These are phyloP conservation scores for Fomitopsis palustris DNA, from an alignment of 1,284 basidiomycete species.

Conservation along the genomic window DNA sequence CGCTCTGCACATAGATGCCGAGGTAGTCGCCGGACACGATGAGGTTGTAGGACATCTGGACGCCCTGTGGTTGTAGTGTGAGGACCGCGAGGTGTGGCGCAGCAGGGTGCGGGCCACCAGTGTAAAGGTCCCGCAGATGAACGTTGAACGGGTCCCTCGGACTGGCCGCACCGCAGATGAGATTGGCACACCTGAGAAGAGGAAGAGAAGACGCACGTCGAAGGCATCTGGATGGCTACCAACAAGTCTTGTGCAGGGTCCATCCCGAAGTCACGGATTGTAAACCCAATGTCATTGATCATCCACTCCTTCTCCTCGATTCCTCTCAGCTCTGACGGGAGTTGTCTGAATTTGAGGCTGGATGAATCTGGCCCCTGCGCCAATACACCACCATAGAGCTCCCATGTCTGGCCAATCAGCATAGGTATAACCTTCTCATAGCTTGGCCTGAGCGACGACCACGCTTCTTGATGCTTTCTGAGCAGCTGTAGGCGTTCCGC, in stretches of 20 bases:
- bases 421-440: conserved; percentile 35
- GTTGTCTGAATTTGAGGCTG: conserved; percentile 41
- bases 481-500: conserved; percentile 41
- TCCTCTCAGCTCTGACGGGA: conserved; percentile 45
- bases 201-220: conserved; percentile 4
- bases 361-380: conserved; percentile 37
- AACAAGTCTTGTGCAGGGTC: conserved; percentile 62
- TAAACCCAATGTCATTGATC: conserved; percentile 34
- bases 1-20: conserved; percentile 19
- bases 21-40: conserved; percentile 47
- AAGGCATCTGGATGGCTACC: conserved; percentile 41
- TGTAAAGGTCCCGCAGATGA: conserved; percentile 45
- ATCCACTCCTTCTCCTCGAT: conserved; percentile 49
- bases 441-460: conserved; percentile 42
- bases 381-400: conserved; percentile 58
- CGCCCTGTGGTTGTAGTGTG: conserved; percentile 18
- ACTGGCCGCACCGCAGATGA: conserved; percentile 4
- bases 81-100: conserved; percentile 35
- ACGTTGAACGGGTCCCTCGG: conserved; percentile 23
- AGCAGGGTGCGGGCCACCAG: conserved; percentile 43
- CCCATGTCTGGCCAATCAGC: conserved; percentile 37
- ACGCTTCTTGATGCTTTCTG: conserved; percentile 40
- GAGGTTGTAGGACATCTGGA: conserved; percentile 36
- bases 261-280: conserved; percentile 56
- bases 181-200: neutral